Base-by-base conservation (phyloP, 805 yeast species). In the Osmozyma mogii region DNA sequence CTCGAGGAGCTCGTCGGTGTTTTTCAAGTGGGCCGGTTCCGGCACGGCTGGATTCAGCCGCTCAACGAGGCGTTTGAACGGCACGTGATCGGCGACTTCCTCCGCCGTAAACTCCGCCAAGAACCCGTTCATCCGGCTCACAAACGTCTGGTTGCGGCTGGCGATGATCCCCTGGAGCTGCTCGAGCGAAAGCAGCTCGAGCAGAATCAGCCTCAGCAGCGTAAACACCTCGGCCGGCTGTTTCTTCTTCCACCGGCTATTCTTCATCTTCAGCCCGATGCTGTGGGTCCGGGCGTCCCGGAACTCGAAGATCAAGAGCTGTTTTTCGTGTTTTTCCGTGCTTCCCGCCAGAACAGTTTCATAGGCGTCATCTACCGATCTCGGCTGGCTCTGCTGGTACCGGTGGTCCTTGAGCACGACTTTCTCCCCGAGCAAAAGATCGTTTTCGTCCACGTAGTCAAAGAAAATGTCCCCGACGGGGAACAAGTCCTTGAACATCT, bases 381-480 rank as follows among this genome's bases (percentile, higher is more conserved):
- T 46, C 3, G 54, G 51, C 24, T 51, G 45, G 10, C 50, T 43
- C 41, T 55, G 64, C 14, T 48, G 38, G 31, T 56, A 62, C 14
- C 42, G 42, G n/a, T 37, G 31, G 40, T 63, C 38, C 17, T 61
- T 54, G 12, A 53, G 54, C 32, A 61, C 52, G 22, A 66, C 63
- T 32, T 61, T 61, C 29, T 69, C 72, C 7, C 58, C 65, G 20
- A 68, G 55, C 28, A 49, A 36, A 8, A 76, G 47, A 41, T 78
- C 88, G 44, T 79, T 78, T 48, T 80, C 85, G 50, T 88, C 95
- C 25, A 81, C 76, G 49, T 83, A 88, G 29, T 75, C 82, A 30
- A 47, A 61, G 44, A 78, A 77, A 2, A 75, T 58, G 9, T 83
- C 71, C 28, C 82, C 89, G 16, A 69, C 59, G 0, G 95, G 95